Evolutionary conservation across 2,329 filamentous ascomycete genomes (phyloP).

Genomic region (Alternaria angustiovoidea): DNA sequence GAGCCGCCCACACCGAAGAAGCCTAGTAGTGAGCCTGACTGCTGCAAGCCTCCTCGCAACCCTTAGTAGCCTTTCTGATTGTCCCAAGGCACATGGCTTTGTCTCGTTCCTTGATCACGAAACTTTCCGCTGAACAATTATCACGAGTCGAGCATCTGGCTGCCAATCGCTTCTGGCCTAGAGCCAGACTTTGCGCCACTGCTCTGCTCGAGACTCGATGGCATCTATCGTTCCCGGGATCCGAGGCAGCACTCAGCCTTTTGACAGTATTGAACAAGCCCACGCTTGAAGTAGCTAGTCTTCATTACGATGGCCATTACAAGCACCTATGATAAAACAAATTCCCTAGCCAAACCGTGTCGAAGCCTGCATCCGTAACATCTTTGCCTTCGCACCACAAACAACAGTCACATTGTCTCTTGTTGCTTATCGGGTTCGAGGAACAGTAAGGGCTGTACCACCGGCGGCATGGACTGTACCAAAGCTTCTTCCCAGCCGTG

Average conservation of each 20-base stretch:
- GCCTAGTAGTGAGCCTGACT: not conserved
- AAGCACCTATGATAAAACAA: not conserved
- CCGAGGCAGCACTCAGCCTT: not conserved
- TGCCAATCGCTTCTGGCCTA: not conserved
- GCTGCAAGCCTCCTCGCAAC: slow-evolving; percentile 9
- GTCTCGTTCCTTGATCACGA: not conserved
- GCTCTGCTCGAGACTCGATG: not conserved
- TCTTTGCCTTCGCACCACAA: not conserved
- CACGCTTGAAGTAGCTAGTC: not conserved
- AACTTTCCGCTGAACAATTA: not conserved
- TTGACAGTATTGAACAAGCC: slow-evolving; percentile 4
- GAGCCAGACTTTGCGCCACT: not conserved
- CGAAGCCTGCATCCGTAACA: not conserved
- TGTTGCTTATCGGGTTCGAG: not conserved
- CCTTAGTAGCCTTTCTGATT: slow-evolving; percentile 12
- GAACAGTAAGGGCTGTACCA: not conserved
- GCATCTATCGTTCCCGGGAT: not conserved
- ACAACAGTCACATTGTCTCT: not conserved
- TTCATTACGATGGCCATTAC: not conserved
- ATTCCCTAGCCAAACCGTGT: not conserved
- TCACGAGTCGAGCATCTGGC: not conserved
- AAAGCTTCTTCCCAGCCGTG: not conserved
- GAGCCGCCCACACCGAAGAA: not conserved
- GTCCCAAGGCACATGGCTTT: slow-evolving; percentile 6
- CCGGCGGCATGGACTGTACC: slow-evolving; percentile 3